A percentile compares a stretch with the other conserved stretches of the same genome.
Conservation (phyloP, 2,329 filamentous ascomycete genomes). For the Gnomoniopsis smithogilvyi region DNA sequence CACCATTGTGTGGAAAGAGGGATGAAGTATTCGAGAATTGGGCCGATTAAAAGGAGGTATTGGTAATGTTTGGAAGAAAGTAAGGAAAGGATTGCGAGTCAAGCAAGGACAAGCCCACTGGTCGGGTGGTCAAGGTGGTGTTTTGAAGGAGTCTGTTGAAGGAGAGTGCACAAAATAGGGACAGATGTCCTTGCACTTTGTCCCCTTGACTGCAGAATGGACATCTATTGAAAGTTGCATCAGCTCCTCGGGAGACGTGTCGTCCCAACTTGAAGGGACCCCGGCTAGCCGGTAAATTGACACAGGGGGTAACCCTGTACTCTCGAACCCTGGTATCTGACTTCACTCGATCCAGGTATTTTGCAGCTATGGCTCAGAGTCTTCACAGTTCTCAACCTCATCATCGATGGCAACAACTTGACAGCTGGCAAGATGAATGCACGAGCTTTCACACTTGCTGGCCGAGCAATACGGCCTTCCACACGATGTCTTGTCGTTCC, state of each 20-base stretch:
- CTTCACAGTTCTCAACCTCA: neutral
- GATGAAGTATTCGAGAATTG: too few species aligned
- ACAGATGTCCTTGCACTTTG: conserved; percentile 8
- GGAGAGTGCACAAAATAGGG: conserved; percentile 3
- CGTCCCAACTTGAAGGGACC: conserved; percentile 2
- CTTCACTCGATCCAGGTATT: neutral
- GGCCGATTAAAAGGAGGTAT: neutral
- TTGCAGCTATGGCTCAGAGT: neutral
- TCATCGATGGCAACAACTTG: neutral
- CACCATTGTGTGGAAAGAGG: conserved; percentile 12
- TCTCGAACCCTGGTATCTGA: neutral
- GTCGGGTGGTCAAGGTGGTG: neutral
- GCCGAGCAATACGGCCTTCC: conserved; percentile 10
- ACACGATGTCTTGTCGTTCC: neutral
- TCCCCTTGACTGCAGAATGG: conserved; percentile 3
- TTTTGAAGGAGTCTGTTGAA: conserved; percentile 1
- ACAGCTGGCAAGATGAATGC: conserved; percentile 5
- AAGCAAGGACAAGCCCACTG: neutral
- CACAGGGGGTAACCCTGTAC: neutral
- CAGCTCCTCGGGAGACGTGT: conserved; percentile 16
- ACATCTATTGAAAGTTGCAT: conserved; percentile 9
- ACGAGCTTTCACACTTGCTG: conserved; percentile 9
- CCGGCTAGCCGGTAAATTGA: neutral
- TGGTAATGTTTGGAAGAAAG: neutral
- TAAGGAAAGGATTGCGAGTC: neutral